Evolutionary conservation across 345 rosid genomes (phyloP).

Genomic region (Rhodomyrtus tomentosa): DNA sequence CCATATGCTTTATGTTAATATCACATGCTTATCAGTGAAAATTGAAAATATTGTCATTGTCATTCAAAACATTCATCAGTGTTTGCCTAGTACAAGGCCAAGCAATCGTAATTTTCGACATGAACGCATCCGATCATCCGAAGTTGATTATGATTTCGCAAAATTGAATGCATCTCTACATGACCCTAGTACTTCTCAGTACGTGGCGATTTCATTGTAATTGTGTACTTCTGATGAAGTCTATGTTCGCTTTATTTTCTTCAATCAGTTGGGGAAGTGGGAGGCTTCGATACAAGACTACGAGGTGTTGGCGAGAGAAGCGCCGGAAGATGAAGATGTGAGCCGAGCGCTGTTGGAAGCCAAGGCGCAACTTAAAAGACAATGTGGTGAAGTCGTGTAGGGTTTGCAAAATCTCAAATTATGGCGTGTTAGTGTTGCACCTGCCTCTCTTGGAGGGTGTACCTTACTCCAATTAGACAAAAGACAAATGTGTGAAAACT

Average conservation of each 20-base stretch:
- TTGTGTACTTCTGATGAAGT: background rate
- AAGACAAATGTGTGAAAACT: background rate
- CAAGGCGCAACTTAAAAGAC: conserved; percentile 29
- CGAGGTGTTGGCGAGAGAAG: conserved; percentile 55
- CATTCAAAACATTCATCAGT: background rate
- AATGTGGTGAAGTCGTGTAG: background rate
- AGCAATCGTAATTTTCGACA: background rate
- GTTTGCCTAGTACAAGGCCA: background rate
- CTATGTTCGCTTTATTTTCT: background rate
- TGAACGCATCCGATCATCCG: background rate
- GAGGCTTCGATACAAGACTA: conserved; percentile 67
- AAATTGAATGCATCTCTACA: background rate
- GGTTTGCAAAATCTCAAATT: background rate
- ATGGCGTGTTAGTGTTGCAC: background rate
- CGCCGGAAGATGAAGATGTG: conserved; percentile 59
- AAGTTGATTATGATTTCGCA: background rate
- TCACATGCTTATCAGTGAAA: background rate
- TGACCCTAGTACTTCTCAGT: background rate
- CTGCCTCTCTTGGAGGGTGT: background rate
- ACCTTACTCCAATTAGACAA: background rate
- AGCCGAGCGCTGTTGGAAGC: conserved; percentile 44
- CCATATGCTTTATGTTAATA: background rate
- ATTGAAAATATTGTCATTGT: too few relatives aligned
- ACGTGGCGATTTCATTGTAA: background rate
- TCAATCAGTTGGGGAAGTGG: conserved; percentile 59